Base-by-base conservation (phyloP, 176 grass and related monocot genomes). In the Oryza australiensis region DNA sequence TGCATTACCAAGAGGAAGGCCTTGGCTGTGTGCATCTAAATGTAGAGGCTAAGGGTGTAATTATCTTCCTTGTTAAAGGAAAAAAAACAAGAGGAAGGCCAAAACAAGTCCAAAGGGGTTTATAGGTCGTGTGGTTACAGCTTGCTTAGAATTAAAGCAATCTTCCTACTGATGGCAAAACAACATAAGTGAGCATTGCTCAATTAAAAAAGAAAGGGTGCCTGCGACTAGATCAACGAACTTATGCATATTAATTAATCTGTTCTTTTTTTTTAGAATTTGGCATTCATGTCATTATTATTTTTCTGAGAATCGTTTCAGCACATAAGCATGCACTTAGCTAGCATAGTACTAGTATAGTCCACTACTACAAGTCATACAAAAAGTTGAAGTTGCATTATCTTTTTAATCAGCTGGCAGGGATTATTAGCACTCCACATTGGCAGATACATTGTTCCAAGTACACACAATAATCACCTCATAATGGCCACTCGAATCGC, bases 401-500 rank as follows among this genome's bases (percentile, higher is more conserved):
- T 27, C 20, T 57, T 12, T 74, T 37, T 18, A 32, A 48, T n/a
- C 14, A 13, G 32, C 11, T 68, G 41, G 0, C 71, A 74, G 26
- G 43, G 27, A 80, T 80, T 80, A 5, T n/a, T 27, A 40, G 7
- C 20, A 34, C 16, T 79, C 78, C 41, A 49, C 71, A 35, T 24
- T 60, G 55, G 11, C 55, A 23, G 45, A 45, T 15, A 7, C n/a
- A 38, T 28, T 4, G 13, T 28, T 46, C 30, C n/a, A 73, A 79
- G 62, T 29, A 80, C 62, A 48, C 34, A 26, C 26, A 34, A 60
- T 12, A 51, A 42, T 14, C 27, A 45, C 66, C 40, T 2, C 75
- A 11, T 63, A 73, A 32, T 84, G 87, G 81, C 63, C 87, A 80
- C 69, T 85, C 11, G 76, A 75, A 85, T 51, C 77, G 70, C 87